Evolutionary conservation across 805 yeast genomes (phyloP), one percentile per base, ranked within the genome.

Genomic region (Allodekkera sacchari): DNA sequence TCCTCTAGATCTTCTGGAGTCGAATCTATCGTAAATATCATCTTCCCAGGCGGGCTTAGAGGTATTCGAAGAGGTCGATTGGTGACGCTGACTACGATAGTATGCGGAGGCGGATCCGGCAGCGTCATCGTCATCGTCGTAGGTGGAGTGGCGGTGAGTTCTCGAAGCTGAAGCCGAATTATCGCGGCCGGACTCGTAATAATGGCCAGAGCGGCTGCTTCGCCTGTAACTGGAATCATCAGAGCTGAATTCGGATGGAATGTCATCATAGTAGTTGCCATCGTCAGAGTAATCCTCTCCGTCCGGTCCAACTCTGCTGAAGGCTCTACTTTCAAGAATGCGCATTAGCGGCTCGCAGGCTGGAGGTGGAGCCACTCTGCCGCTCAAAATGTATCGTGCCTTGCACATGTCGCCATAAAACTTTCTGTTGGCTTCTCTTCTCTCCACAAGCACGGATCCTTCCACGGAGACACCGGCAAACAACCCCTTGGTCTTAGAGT

Each of bases 401-500:
- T 92, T 87, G 55, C 95, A 82, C 43, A 71, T 75, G 45, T 68
- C 70, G 23, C 98, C 97, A 53, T 89, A 89, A 52, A 89, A 89
- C 60, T 89, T 89, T 50, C 95, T 70, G 59, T 89, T 89, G 18
- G 97, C 95, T 48, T 92, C 97, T 60, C 97, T 74, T 64, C 98
- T 81, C 60, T 92, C 98, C n/a, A 92, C 68, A 36, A 92, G 74
- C 11, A 89, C 95, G 1, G 96, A 87, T 19, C 98, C 98, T 61
- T 89, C 98, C 32, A 89, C 70, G 2, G 97, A 89, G 13, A 89
- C 94, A 51, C 98, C 98, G 0, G 98, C 98, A 61, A 84, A 89
- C 30, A 92, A 68, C 41, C 98, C 98, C 57, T 92, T 89, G 4
- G 96, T 87, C 58, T 92, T 89, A 9, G 96, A 84, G 60, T 92